Percentiles rank a stretch among this genome's conserved stretches.
phyloP scores from a whole-genome alignment of 2,329 filamentous ascomycete species.

The Thielaviopsis punctulata region DNA sequence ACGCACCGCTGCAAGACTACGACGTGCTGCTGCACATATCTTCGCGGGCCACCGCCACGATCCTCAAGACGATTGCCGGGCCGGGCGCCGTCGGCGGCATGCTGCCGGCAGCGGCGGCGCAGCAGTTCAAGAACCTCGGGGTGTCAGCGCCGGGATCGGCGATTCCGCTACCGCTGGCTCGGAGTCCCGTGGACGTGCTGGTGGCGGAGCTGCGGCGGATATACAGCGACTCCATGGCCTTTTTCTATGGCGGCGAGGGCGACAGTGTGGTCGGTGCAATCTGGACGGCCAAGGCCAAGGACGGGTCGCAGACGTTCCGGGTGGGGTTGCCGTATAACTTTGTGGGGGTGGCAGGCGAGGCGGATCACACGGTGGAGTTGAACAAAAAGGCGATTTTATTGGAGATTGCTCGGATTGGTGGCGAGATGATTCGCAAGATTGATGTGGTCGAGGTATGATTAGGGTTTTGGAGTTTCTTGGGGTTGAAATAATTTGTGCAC shows the following conservation, averaged over 20 bases:
- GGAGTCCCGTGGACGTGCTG: constrained; percentile 45
- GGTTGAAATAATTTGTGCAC: too few relatives aligned
- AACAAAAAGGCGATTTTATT: constrained; percentile 51
- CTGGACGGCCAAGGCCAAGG: constrained; percentile 38
- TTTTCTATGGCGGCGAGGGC: constrained; percentile 55
- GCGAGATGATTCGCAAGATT: constrained; percentile 50
- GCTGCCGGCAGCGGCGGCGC: constrained; percentile 15
- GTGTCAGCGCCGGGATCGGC: constrained; percentile 5
- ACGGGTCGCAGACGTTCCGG: constrained; percentile 40
- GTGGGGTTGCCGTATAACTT: constrained; percentile 52
- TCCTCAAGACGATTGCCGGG: constrained; percentile 22
- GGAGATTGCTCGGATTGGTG: constrained; percentile 55
- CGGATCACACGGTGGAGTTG: constrained; percentile 36
- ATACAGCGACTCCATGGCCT: constrained; percentile 55
- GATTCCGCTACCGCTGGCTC: constrained; percentile 35
- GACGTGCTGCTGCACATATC: constrained; percentile 69
- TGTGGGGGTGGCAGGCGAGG: constrained; percentile 19
- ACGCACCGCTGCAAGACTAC: constrained; percentile 57
- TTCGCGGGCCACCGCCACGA: constrained; percentile 29
- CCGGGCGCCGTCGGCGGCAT: constrained; percentile 21
- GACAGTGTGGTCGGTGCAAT: constrained; percentile 37
- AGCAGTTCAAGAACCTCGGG: constrained; percentile 55
- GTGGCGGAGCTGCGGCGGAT: constrained; percentile 47
- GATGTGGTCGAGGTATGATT: constrained; percentile 24
- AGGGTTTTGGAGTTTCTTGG: constrained; percentile 4